Evolutionary conservation across 129 eudicot species (phyloP).

Genomic region (carrot (Daucus carota)): DNA sequence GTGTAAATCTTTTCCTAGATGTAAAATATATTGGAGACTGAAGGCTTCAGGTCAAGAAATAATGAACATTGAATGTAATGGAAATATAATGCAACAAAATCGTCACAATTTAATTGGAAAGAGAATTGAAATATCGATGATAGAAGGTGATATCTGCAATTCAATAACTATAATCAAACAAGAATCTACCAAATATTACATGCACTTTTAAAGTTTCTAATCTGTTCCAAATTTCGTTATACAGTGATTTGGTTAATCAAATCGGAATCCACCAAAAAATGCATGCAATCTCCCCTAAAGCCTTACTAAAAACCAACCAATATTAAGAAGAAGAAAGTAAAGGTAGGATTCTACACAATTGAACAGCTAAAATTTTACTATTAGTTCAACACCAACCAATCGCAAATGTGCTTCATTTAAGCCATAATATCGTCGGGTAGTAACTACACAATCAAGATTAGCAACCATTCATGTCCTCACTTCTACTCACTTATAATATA

Average conservation of each 20-base stretch:
- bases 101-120: neutral
- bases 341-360: neutral
- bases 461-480: constrained; percentile 19
- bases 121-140: neutral
- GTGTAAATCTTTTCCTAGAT: constrained; percentile 21
- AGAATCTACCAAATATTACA: neutral
- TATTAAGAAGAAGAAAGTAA: neutral
- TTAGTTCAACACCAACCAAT: neutral
- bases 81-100: neutral
- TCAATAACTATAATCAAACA: neutral
- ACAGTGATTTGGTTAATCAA: neutral
- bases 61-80: constrained; percentile 5
- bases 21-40: constrained; percentile 9
- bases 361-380: neutral
- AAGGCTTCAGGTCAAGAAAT: constrained; percentile 18
- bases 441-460: constrained; percentile 16
- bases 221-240: neutral
- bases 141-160: neutral
- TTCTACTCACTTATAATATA: constrained; percentile 3
- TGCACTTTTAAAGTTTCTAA: neutral
- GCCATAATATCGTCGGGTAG: neutral
- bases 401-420: neutral
- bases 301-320: neutral
- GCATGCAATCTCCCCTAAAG: neutral
- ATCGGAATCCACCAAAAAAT: neutral